phyloP scores from a whole-genome alignment of 306 rosid species.

The Rosa rugosa region DNA sequence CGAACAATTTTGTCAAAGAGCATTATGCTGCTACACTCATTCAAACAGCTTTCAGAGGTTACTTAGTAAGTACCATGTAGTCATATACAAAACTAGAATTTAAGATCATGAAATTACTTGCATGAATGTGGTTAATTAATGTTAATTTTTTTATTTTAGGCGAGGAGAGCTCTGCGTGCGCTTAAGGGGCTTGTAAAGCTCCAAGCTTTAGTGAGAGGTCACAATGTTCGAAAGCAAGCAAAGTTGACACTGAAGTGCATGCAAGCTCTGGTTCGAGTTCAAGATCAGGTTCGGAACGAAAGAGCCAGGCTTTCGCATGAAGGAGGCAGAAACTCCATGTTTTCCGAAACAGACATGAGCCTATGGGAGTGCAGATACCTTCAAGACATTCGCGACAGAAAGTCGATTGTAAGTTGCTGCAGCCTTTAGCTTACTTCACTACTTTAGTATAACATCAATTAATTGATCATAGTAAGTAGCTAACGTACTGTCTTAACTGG shows the following conservation, averaged over 20 bases:
- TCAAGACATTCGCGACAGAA: slow-evolving; percentile 24
- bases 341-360: slow-evolving; percentile 15
- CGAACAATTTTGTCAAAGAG: slow-evolving; percentile 8
- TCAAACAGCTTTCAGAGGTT: slow-evolving; percentile 41
- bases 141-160: slow-evolving; percentile 1
- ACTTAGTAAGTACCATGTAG: slow-evolving; percentile 24
- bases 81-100: not conserved
- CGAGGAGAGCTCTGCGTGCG: slow-evolving; percentile 36
- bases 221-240: slow-evolving; percentile 29
- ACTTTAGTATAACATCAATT: not conserved
- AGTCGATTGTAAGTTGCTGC: slow-evolving; percentile 23
- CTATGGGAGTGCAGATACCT: slow-evolving; percentile 27
- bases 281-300: slow-evolving; percentile 33
- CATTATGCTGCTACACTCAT: slow-evolving; percentile 29
- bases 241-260: slow-evolving; percentile 33
- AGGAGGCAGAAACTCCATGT: slow-evolving; percentile 28
- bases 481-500: not conserved
- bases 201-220: slow-evolving; percentile 43
- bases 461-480: not conserved
- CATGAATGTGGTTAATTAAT: not conserved
- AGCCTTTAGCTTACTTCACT: slow-evolving; percentile 5
- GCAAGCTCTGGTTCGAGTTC: slow-evolving; percentile 38
- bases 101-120: not conserved
- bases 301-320: slow-evolving; percentile 40
- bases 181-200: slow-evolving; percentile 39